Evolutionary conservation across 345 rosid genomes (phyloP).

Genomic region (Hypericum perforatum): DNA sequence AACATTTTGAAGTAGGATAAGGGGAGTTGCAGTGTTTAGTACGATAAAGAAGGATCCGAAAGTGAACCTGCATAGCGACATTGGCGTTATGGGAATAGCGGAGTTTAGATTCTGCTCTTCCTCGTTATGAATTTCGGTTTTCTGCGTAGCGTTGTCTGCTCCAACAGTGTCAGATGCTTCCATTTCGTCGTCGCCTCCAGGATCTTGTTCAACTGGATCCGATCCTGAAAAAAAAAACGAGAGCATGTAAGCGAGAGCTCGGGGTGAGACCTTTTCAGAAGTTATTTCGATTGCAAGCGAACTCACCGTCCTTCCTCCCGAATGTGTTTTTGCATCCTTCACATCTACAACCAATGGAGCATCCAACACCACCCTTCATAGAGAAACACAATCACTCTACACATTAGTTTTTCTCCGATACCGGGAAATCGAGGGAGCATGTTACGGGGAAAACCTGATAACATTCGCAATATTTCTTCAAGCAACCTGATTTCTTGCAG

Average conservation of each 20-base stretch:
- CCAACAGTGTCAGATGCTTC: constrained; percentile 37
- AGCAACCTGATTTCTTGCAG: constrained; percentile 92
- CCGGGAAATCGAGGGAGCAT: background rate
- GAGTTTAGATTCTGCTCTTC: constrained; percentile 50
- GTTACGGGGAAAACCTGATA: constrained; percentile 54
- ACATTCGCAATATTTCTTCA: constrained; percentile 98
- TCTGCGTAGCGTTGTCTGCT: constrained; percentile 26
- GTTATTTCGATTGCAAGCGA: too few species aligned
- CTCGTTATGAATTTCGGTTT: constrained; percentile 30
- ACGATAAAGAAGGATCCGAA: background rate
- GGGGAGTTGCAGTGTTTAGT: background rate
- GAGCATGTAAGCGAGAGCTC: background rate
- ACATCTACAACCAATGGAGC: constrained; percentile 93
- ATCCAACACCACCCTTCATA: constrained; percentile 84
- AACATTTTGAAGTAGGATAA: constrained; percentile 4
- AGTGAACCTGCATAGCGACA: constrained; percentile 57
- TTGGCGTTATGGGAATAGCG: constrained; percentile 63
- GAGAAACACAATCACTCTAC: constrained; percentile 6
- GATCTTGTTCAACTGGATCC: constrained; percentile 38
- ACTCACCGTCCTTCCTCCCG: constrained; percentile 87
- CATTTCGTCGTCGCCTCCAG: constrained; percentile 42
- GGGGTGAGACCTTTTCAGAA: too few species aligned
- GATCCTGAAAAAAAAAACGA: constrained; percentile 35
- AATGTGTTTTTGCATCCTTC: constrained; percentile 94
- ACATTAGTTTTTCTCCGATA: constrained; percentile 18